Evolutionary conservation across 2,329 filamentous ascomycete genomes (phyloP), one percentile per base, ranked within the genome.

Genomic region (Aspergillus felis): DNA sequence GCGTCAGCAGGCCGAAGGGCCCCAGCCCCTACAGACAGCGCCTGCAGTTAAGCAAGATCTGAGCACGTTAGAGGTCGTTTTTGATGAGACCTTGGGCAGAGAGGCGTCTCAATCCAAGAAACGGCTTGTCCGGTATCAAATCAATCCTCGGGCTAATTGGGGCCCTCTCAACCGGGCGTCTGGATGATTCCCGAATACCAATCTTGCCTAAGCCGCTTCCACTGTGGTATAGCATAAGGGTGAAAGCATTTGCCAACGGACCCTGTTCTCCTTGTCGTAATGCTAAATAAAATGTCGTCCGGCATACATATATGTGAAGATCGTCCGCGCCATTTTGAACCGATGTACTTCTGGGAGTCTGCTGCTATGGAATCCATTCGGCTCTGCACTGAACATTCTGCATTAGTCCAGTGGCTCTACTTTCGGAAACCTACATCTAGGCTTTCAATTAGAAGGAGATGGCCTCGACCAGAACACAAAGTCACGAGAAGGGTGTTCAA

Each of bases 91-190:
- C 55, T 80, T 97, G 12, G 93, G 92, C 0, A 87, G 81, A 64
- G 87, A 91, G 58, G 83, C 67, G 20, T 59, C 66, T 10, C 65
- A 79, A 61, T 82, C 84, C 54, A 82, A 79, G 51, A 87, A 84
- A 71, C 88, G 87, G 62, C 81, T 95, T 49, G 86, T 95, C 54
- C 82, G 93, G 61, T 99, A 97, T 74, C 94, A 96, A 78, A 78
- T 87, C 59, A 97, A 97, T 71, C 94, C 94, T 49, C 81, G 88
- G 58, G 87, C 91, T 68, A 94, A 97, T 72, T 99, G 94, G 94
- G 94, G 94, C 0, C 94, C 94, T 1, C 86, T 96, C 85, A 78
- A 71, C 57, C 74, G 76, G 41, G 78, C 78, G 6, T 62, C 66
- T 24, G 64, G 65, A 51, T 57, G 29, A 25, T 25, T 24, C 9